These are phyloP conservation scores for Senna siamea DNA, from an alignment of 306 rosid genomes.

Conservation along the genomic window DNA sequence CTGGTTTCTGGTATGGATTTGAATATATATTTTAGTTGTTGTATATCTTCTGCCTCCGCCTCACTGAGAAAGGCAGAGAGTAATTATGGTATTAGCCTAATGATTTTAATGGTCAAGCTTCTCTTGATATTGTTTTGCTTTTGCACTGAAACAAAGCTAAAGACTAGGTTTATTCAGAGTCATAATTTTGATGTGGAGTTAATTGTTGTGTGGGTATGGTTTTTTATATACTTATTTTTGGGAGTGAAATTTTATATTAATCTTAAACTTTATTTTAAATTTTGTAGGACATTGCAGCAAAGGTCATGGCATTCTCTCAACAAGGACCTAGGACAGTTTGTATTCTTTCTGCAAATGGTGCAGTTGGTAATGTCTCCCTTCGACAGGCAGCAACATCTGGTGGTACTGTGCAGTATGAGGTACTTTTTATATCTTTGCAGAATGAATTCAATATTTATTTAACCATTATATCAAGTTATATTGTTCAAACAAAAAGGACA, in stretches of 20 bases:
- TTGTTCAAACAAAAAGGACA: conserved; percentile 19
- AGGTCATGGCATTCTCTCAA: conserved; percentile 70
- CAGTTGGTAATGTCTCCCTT: conserved; percentile 73
- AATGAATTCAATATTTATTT: conserved; percentile 8
- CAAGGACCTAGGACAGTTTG: conserved; percentile 91
- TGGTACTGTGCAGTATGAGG: conserved; percentile 76
- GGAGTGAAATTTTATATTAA: background rate
- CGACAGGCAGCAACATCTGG: conserved; percentile 70
- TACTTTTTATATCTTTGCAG: conserved; percentile 38
- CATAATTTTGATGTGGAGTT: conserved; percentile 15
- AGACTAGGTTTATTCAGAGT: conserved; percentile 16
- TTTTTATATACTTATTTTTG: background rate
- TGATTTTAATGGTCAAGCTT: conserved; percentile 26
- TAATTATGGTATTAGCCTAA: conserved; percentile 8
- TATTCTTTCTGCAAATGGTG: conserved; percentile 90
- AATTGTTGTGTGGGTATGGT: background rate
- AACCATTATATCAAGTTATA: conserved; percentile 13
- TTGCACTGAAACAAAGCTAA: conserved; percentile 8
- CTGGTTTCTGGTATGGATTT: conserved; percentile 5
- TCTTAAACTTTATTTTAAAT: background rate
- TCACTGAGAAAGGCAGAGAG: conserved; percentile 11
- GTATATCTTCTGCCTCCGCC: background rate
- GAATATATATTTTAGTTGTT: background rate
- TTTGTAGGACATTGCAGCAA: conserved; percentile 77
- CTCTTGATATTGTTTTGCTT: background rate